phyloP scores from a whole-genome alignment of 805 yeast species.

The Starmerella geochares region DNA sequence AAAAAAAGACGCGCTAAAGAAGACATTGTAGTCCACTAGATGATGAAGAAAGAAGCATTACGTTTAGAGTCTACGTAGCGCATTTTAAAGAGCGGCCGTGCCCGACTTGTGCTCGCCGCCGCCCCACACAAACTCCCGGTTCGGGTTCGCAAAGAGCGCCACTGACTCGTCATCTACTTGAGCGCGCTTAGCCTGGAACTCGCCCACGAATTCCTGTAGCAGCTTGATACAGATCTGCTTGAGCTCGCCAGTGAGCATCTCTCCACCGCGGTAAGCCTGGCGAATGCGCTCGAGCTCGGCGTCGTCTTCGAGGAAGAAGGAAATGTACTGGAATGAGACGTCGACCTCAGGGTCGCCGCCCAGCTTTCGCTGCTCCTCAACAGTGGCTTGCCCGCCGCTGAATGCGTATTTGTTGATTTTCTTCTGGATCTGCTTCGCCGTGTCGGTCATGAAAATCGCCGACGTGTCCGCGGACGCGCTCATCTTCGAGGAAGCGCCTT shows the following conservation, averaged over 20 bases:
- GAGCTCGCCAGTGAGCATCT: constrained; percentile 83
- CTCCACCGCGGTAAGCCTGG: constrained; percentile 64
- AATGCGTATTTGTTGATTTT: constrained; percentile 94
- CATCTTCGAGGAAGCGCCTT: constrained; percentile 95
- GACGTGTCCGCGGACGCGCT: constrained; percentile 86
- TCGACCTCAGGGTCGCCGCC: constrained; percentile 96
- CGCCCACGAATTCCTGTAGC: constrained; percentile 66
- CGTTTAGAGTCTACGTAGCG: too few species aligned
- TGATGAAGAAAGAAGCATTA: background rate
- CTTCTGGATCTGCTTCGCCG: constrained; percentile 82
- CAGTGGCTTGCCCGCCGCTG: constrained; percentile 79
- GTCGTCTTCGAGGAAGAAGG: constrained; percentile 86
- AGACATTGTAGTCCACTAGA: too few species aligned
- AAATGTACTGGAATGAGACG: constrained; percentile 85
- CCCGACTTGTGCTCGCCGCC: constrained; percentile 43
- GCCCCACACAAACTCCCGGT: constrained; percentile 70
- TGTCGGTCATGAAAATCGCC: constrained; percentile 92
- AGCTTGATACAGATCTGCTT: constrained; percentile 75
- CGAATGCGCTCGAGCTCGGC: constrained; percentile 54
- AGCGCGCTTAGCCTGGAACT: constrained; percentile 71
- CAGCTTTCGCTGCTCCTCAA: constrained; percentile 78
- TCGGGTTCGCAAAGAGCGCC: constrained; percentile 54
- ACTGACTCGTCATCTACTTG: constrained; percentile 52
- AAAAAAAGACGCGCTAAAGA: background rate
- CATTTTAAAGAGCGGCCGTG: constrained; percentile 7